A percentile compares a stretch with the other conserved stretches of the same genome.
These are phyloP conservation scores for Botrytis hyacinthi DNA, from an alignment of 2,329 filamentous ascomycete genomes.

Conservation along the genomic window DNA sequence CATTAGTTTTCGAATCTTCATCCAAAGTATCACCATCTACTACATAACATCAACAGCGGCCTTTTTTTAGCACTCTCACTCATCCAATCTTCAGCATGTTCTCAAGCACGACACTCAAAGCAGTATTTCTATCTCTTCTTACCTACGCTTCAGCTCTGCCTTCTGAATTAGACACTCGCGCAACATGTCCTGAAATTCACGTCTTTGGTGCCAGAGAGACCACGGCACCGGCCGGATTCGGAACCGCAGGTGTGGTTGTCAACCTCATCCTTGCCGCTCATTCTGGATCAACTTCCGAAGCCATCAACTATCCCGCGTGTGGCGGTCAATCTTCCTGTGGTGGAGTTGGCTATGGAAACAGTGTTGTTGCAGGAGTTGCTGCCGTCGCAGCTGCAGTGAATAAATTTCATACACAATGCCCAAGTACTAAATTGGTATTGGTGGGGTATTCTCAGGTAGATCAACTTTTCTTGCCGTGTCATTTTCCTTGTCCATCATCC, in stretches of 20 bases:
- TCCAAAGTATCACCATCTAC: not conserved
- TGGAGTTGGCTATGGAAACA: conserved; percentile 58
- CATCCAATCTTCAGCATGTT: not conserved
- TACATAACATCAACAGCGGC: not conserved
- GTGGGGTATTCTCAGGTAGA: conserved; percentile 61
- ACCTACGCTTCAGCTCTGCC: conserved; percentile 2
- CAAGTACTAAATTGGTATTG: conserved; percentile 55
- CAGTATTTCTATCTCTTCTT: not conserved
- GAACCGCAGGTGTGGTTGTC: conserved; percentile 49
- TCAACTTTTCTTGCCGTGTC: not conserved
- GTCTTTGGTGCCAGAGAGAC: conserved; percentile 53
- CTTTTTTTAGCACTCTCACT: not conserved
- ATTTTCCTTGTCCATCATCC: not conserved
- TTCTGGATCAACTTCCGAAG: conserved; percentile 52
- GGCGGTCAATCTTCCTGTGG: conserved; percentile 60
- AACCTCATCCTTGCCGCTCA: conserved; percentile 49
- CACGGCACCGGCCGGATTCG: conserved; percentile 49
- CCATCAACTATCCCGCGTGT: conserved; percentile 60
- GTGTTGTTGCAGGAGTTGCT: conserved; percentile 54
- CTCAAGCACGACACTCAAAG: not conserved
- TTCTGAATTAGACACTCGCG: conserved; percentile 25
- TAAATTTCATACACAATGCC: conserved; percentile 54
- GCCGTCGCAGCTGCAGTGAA: conserved; percentile 61
- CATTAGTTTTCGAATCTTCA: not conserved
- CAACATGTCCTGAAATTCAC: conserved; percentile 46